Evolutionary conservation across 352 stramenopile species (phyloP).

Genomic region (Plasmopara viticola): DNA sequence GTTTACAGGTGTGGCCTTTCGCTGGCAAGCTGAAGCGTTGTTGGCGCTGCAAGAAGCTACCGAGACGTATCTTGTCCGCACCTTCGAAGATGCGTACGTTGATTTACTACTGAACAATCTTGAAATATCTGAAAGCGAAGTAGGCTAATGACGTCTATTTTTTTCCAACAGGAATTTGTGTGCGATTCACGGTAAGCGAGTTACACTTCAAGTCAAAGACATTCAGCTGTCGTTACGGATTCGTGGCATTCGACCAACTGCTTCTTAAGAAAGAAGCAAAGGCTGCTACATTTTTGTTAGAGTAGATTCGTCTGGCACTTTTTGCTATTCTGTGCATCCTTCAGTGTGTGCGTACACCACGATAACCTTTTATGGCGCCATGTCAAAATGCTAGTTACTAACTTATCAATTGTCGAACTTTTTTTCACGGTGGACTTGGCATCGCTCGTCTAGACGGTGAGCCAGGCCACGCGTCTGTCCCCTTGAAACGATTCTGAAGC

Average conservation of each 20-base stretch:
- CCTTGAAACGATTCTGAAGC: constrained; percentile 57
- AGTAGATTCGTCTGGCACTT: too few species aligned
- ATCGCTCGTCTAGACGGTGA: constrained; percentile 29
- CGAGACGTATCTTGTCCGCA: constrained; percentile 92
- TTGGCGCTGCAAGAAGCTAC: constrained; percentile 91
- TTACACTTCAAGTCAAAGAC: constrained; percentile 95
- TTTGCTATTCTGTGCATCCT: constrained; percentile 11
- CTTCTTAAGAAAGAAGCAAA: constrained; percentile 12
- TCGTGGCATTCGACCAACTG: constrained; percentile 53
- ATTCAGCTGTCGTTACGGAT: constrained; percentile 92
- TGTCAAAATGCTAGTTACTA: too few species aligned
- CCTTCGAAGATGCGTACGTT: constrained; percentile 93
- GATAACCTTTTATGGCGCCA: too few species aligned
- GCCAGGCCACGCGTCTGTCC: constrained; percentile 50
- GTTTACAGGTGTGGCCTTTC: constrained; percentile 72
- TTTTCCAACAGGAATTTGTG: constrained; percentile 86
- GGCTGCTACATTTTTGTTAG: neutral
- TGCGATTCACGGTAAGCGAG: constrained; percentile 93
- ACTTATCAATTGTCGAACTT: neutral
- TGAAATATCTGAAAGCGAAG: neutral
- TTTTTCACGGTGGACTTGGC: constrained; percentile 12
- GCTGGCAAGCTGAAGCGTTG: constrained; percentile 89
- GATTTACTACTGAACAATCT: neutral
- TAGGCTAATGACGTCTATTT: neutral
- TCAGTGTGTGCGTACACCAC: constrained; percentile 1